Base-by-base conservation (phyloP, 805 yeast species). In the fission yeast (Schizosaccharomyces pombe) region DNA sequence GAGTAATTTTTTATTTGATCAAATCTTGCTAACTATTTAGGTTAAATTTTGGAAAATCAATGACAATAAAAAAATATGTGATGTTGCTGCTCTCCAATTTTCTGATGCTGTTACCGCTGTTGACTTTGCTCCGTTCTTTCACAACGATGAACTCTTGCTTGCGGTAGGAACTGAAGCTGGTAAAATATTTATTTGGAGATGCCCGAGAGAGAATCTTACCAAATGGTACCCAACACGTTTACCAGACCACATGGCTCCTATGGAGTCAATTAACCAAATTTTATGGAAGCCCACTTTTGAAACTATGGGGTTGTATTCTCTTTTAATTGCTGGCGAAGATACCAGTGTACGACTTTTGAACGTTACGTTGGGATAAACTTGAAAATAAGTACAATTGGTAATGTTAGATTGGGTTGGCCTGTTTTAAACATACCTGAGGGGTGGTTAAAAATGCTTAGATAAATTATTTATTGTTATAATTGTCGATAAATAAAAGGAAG, bases 31-130 rank as follows among this genome's bases (percentile, higher is more conserved):
- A n/a, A n/a, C n/a, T n/a, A n/a, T n/a, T n/a, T n/a, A n/a, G n/a
- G n/a, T n/a, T n/a, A 84, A 82, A 62, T 68, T 79, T 16, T 87
- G 95, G 95, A 67, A 67, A 52, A 65, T 76, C 8, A 60, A 66
- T 2, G 63, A 60, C 1, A 69, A 64, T 19, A 34, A 22, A 29
- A 32, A 49, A n/a, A 22, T 30, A 5, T 29, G 19, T 12, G 31
- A 30, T 12, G 53, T 32, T 8, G 31, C 32, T n/a, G 39, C 14
- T 49, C 14, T 43, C 9, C 49, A 54, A 32, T 37, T 55, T n/a
- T 56, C 52, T 3, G 56, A 52, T 19, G 58, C 61, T 8, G 61
- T 57, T 9, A 59, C 61, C 3, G 61, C 61, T 1, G 49, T 58
- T 12, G 59, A 56, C 28, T 54, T 58, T 43, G 49, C 49, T 2